These are phyloP conservation scores for Entomortierella chlamydospora DNA, from an alignment of 192 early-diverging fungal species.

Conservation along the genomic window DNA sequence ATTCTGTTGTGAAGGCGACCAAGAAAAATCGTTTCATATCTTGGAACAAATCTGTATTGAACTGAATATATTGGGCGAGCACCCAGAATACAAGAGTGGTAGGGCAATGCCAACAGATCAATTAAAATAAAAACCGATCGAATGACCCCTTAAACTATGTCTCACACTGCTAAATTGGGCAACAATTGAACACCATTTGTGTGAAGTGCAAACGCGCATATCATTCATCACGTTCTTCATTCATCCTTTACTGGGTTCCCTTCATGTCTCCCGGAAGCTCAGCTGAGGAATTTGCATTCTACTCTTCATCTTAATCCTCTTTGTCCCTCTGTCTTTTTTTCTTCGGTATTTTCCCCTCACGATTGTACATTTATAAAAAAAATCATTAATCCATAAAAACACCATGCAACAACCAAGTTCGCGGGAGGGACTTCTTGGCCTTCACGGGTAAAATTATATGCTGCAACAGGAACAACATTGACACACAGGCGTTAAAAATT, in stretches of 20 bases:
- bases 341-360: neutral
- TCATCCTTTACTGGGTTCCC: neutral
- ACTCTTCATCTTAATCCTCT: neutral
- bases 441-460: constrained; percentile 22
- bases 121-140: constrained; percentile 2
- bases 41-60: constrained; percentile 18
- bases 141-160: neutral
- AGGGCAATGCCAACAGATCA: no score
- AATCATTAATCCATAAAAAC: neutral
- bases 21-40: neutral
- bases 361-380: neutral
- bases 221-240: neutral
- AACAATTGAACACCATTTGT: no score
- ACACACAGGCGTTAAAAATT: neutral
- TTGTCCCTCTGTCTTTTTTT: neutral
- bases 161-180: no score
- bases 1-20: constrained; percentile 9
- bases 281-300: neutral
- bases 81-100: no score
- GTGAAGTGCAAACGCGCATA: neutral
- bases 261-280: constrained; percentile 6
- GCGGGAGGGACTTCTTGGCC: constrained; percentile 40
- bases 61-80: constrained; percentile 6
- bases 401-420: constrained; percentile 19
- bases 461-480: no score